Evolutionary conservation across 192 early-diverging fungal genomes (phyloP), one percentile per base, ranked within the genome.

Genomic region (Coemansia furcata): DNA sequence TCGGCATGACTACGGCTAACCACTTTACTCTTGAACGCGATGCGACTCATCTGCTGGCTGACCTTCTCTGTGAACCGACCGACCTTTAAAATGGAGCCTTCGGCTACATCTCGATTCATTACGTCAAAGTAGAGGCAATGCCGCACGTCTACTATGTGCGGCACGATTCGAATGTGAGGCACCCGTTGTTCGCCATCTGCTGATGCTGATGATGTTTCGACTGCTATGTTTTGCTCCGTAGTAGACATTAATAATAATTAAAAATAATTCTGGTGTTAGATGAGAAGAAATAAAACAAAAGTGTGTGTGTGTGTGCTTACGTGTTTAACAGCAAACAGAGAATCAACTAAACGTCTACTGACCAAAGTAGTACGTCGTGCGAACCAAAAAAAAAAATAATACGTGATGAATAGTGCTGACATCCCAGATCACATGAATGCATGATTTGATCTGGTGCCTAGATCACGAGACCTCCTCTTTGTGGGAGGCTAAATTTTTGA

Each of bases 1-100:
- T n/a, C n/a, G n/a, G n/a, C n/a, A n/a, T n/a, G n/a, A n/a, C n/a
- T 89, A 42, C 96, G 86, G 57, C 88, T 90, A 6, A 98, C 97
- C 50, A 99, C 97, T 75, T 99, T 99, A 81, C 88, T 90, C 77
- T 92, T 89, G 84, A 94, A 94, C 36, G 90, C 90, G 43, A 94
- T 86, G 23, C 88, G 83, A 74, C 92, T 91, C 74, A 86, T 82
- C 55, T 74, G 74, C 68, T 83, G 72, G 58, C 70, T 77, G 21
- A 86, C 83, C 67, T 85, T 86, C 63, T 92, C 90, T 2, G 89
- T 90, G 69, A 90, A 91, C 47, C 91, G 83, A 3, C 90, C 90
- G 58, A 93, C 89, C 66, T 91, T 90, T 35, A 92, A 76, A 4
- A 85, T 47, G 30, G 83, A 84, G 62, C 81, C 82, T 60, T 88